These are phyloP conservation scores for Stephania cephalantha DNA, from an alignment of 164 flowering plant species.

Conservation along the genomic window DNA sequence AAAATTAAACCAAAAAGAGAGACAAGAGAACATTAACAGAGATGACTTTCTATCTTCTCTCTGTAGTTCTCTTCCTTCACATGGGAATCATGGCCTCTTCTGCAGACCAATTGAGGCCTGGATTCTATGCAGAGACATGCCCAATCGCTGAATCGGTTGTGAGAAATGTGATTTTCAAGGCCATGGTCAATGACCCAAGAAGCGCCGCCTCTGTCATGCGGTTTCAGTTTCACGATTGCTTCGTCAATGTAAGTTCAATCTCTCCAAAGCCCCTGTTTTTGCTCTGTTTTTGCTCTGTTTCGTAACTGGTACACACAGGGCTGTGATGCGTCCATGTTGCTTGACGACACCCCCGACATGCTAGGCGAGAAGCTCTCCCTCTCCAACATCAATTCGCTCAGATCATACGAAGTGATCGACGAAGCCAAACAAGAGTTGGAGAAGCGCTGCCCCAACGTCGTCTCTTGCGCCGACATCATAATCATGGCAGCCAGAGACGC, in stretches of 20 bases:
- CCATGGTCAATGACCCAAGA: constrained; percentile 56
- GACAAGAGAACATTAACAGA: background rate
- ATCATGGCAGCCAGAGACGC: constrained; percentile 98
- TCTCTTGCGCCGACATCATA: constrained; percentile 94
- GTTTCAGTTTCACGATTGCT: constrained; percentile 91
- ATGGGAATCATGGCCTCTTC: background rate
- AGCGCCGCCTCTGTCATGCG: constrained; percentile 92
- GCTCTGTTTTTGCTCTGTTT: background rate
- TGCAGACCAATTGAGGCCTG: constrained; percentile 21
- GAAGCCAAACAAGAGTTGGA: constrained; percentile 65
- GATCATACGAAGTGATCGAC: constrained; percentile 81
- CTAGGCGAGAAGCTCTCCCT: constrained; percentile 71
- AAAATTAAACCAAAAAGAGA: too few species aligned
- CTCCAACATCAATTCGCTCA: constrained; percentile 76
- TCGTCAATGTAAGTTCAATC: constrained; percentile 59
- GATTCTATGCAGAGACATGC: constrained; percentile 61
- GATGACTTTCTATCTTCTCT: background rate
- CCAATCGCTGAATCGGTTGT: constrained; percentile 64
- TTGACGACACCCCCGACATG: constrained; percentile 87
- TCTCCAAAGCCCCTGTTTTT: background rate
- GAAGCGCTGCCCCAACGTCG: constrained; percentile 54
- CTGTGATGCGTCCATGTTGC: constrained; percentile 83
- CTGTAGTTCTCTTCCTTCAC: constrained; percentile 6
- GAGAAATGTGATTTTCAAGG: constrained; percentile 39
- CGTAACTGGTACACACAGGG: constrained; percentile 39